Evolutionary conservation across 352 stramenopile genomes (phyloP), one percentile per base, ranked within the genome.

Genomic region (Nothophytophthora sp.): DNA sequence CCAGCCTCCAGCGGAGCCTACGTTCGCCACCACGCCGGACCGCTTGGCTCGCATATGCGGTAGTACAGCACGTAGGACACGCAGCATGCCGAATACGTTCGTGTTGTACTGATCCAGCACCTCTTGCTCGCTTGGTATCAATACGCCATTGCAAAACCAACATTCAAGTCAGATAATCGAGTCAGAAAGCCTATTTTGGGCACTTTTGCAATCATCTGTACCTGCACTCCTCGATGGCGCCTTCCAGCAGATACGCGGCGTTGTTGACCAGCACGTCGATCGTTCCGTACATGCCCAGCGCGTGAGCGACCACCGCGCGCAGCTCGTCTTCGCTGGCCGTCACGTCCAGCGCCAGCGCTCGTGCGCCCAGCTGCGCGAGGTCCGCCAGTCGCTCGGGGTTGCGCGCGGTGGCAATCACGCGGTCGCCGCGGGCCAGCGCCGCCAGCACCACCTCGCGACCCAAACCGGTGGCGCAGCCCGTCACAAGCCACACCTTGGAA

Each of bases 191-290:
- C n/a, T n/a, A n/a, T n/a, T n/a, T n/a, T n/a, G n/a, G n/a, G n/a
- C n/a, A n/a, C n/a, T n/a, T 39, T 27, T n/a, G 22, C 19, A 53
- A 24, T 29, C 18, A 30, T n/a, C n/a, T 24, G 41, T 38, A 68
- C 60, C 60, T 73, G 56, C 59, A 70, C 53, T 77, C 70, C 33
- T 81, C 70, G 16, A 72, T 60, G 7, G 55, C 59, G 3, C 67
- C 71, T 41, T 66, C 42, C 20, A 76, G 56, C 23, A 66, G 40
- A 35, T 81, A 74, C 16, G 61, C 67, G 16, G 66, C 66, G 47
- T 80, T 80, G 44, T 80, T 76, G 15, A 76, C 64, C 19, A 80
- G 42, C 13, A 77, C 46, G 43, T 76, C 64, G 44, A 76, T 65
- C 9, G 44, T 54, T 10, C 63, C 70, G 19, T 67, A 61, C 33